Evolutionary conservation across 768 basidiomycete genomes (phyloP).

Genomic region (Phlegmacium glaucopus): DNA sequence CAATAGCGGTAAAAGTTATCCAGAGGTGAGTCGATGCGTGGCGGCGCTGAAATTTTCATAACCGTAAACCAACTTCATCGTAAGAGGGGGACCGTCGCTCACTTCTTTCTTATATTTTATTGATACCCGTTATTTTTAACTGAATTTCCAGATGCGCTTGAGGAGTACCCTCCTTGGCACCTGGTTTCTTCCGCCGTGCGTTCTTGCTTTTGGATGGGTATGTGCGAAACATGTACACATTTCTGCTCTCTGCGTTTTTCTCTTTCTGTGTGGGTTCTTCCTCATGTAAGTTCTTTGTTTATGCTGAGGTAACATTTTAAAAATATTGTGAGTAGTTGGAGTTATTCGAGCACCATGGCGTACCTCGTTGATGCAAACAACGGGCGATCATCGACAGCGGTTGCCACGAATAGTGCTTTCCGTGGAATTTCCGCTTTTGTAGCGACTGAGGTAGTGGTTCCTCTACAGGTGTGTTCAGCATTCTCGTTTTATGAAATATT

Average conservation of each 20-base stretch:
- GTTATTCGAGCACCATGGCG: conserved; percentile 50
- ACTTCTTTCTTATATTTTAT: background rate
- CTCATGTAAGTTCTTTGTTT: conserved; percentile 50
- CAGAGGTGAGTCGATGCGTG: conserved; percentile 58
- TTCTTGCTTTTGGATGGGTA: conserved; percentile 76
- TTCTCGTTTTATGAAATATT: background rate
- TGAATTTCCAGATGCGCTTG: conserved; percentile 70
- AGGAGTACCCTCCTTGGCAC: conserved; percentile 58
- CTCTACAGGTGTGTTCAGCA: conserved; percentile 51
- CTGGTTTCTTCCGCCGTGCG: conserved; percentile 54
- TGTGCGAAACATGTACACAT: conserved; percentile 60
- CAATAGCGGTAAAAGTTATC: conserved; percentile 41
- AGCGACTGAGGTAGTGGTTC: conserved; percentile 69
- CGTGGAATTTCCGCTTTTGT: conserved; percentile 69
- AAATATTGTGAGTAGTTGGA: conserved; percentile 26
- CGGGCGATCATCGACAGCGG: conserved; percentile 73
- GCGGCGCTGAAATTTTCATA: background rate
- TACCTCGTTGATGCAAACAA: conserved; percentile 87
- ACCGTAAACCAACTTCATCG: too few relatives aligned
- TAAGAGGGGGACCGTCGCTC: background rate
- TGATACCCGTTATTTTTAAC: too few relatives aligned
- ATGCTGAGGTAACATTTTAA: background rate
- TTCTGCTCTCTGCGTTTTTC: conserved; percentile 63
- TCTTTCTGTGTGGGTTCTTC: conserved; percentile 74
- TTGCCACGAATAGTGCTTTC: conserved; percentile 74